A percentile compares a stretch with the other conserved stretches of the same genome.
These are phyloP conservation scores for Amanita thiersii DNA, from an alignment of 768 basidiomycete genomes.

Conservation along the genomic window DNA sequence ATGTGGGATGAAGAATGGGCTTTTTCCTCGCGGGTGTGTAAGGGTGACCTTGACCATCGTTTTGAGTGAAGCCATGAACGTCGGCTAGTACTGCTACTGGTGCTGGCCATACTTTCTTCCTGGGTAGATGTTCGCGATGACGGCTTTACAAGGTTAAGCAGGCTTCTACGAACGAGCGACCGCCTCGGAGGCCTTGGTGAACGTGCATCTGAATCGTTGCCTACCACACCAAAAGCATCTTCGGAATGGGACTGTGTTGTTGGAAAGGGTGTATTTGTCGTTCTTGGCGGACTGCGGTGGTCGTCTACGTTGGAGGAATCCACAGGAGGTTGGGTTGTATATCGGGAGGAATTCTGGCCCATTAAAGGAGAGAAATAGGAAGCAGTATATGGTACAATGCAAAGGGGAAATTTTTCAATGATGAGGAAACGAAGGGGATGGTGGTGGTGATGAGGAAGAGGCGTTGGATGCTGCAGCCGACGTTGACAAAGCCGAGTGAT, in stretches of 20 bases:
- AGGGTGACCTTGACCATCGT: slow-evolving; percentile 24
- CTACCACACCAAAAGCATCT: background rate
- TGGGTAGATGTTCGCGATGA: slow-evolving; percentile 11
- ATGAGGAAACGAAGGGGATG: background rate
- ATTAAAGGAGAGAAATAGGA: slow-evolving; percentile 6
- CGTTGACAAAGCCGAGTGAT: slow-evolving; percentile 9
- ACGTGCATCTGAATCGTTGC: background rate
- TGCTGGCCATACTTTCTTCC: slow-evolving; percentile 2
- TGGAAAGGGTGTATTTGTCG: slow-evolving; percentile 2
- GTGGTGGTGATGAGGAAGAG: slow-evolving; percentile 6
- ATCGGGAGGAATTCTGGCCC: slow-evolving; percentile 14
- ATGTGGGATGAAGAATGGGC: slow-evolving; percentile 6
- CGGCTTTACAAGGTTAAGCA: slow-evolving; percentile 22
- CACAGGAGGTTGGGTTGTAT: slow-evolving; percentile 1
- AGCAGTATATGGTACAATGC: slow-evolving; percentile 7
- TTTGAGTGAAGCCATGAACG: slow-evolving; percentile 20
- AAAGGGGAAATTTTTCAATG: background rate
- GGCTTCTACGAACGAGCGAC: slow-evolving; percentile 24
- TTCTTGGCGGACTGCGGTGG: background rate
- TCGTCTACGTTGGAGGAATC: background rate
- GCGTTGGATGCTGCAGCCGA: slow-evolving; percentile 4
- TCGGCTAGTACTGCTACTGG: slow-evolving; percentile 10
- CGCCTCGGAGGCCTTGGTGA: slow-evolving; percentile 10
- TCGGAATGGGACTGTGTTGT: background rate
- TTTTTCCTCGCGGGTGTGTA: slow-evolving; percentile 11